A percentile compares a stretch with the other conserved stretches of the same genome.
phyloP scores from a whole-genome alignment of 2,329 filamentous ascomycete species.

The Xylariaceae sp. region DNA sequence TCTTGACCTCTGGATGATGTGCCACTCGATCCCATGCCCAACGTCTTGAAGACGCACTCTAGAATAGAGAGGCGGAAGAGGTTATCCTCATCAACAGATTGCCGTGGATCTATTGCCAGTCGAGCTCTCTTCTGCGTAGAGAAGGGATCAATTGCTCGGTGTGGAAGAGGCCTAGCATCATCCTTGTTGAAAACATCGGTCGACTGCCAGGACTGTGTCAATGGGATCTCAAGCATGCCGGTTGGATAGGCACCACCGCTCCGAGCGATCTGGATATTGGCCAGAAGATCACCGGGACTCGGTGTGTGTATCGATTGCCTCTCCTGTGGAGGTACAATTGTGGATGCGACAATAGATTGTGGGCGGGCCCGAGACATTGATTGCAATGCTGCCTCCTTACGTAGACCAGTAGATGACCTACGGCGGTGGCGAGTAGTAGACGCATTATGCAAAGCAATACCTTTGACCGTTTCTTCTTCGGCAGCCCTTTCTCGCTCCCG shows the following conservation, averaged over 20 bases:
- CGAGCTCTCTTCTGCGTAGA: conserved; percentile 46
- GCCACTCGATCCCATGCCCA: conserved; percentile 70
- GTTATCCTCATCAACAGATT: conserved; percentile 81
- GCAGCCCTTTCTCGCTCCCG: conserved; percentile 77
- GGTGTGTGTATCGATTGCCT: conserved; percentile 44
- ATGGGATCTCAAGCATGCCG: conserved; percentile 29
- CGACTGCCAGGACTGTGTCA: conserved; percentile 27
- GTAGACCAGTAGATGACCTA: conserved; percentile 66
- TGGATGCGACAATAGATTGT: conserved; percentile 39
- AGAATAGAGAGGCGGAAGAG: conserved; percentile 85
- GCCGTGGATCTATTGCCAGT: conserved; percentile 61
- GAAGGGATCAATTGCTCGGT: conserved; percentile 53
- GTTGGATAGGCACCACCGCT: conserved; percentile 45
- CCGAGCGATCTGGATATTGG: conserved; percentile 68
- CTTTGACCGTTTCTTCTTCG: conserved; percentile 78
- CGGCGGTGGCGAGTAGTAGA: conserved; percentile 57
- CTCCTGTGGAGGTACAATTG: conserved; percentile 39
- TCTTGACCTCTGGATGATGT: conserved; percentile 60
- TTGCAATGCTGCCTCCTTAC: conserved; percentile 74
- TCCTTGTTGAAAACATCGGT: conserved; percentile 34
- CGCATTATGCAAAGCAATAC: conserved; percentile 89
- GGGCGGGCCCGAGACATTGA: conserved; percentile 50
- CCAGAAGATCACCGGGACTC: conserved; percentile 72
- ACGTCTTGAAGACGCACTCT: conserved; percentile 91
- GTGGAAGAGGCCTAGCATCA: conserved; percentile 43